Evolutionary conservation across 306 rosid genomes (phyloP), one percentile per base, ranked within the genome.

Genomic region (Prosopis cineraria): DNA sequence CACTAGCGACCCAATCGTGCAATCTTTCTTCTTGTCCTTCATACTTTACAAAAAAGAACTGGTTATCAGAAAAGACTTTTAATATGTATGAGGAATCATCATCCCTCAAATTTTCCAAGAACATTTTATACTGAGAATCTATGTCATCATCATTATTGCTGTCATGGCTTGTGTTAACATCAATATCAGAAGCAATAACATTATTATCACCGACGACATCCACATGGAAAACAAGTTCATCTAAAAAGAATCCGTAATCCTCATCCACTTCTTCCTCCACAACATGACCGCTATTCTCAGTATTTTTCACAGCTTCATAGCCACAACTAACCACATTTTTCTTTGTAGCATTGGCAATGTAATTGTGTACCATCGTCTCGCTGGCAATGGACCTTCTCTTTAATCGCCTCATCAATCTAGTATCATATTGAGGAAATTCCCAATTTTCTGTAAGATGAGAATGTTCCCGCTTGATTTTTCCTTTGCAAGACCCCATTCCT

Each of bases 321-420:
- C 47, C 29, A 39, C 16, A 11, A 44, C 33, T 63, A 71, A 55
- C 77, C 12, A 13, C 47, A 36, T 33, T 12, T 66, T 27, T 66
- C 65, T 25, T 72, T 41, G 52, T 58, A 82, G 71, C 30, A 40
- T 65, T 12, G 74, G 10, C 50, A 70, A 16, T 17, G 34, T 29
- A 10, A 29, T 75, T 36, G n/a, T 8, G 81, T 31, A 55, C 27
- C n/a, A 7, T 30, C 25, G 4, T 24, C 20, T 33, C 53, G 64
- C 37, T 64, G 13, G 65, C 43, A 44, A n/a, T 47, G 17, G 34
- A 17, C 79, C 53, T 7, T 81, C 93, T 83, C 83, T 41, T 91
- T 88, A 40, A 79, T 56, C 87, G 75, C 80, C 91, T 91, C 52
- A 27, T 71, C 25, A 70, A 55, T 72, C 84, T 79, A 69, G 17